phyloP scores from a whole-genome alignment of 176 grass and related monocot species.

The Urochloa ruziziensis region DNA sequence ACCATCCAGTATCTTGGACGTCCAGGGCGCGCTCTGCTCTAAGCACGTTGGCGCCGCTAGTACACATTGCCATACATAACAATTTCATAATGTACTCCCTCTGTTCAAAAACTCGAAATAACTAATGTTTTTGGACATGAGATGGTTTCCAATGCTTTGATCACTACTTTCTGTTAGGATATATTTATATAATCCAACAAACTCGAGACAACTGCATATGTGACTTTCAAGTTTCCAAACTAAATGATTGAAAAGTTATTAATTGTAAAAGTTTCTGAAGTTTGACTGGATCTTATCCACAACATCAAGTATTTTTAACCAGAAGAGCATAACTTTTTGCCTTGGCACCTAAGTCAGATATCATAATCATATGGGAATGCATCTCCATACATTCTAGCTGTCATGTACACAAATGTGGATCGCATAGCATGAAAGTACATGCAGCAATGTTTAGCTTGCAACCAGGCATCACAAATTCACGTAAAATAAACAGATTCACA shows the following conservation, averaged over 20 bases:
- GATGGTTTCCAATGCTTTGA: background rate
- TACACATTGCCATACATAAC: too few relatives aligned
- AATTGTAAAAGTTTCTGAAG: background rate
- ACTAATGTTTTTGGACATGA: background rate
- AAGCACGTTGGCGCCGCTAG: too few relatives aligned
- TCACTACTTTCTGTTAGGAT: background rate
- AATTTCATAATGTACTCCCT: background rate
- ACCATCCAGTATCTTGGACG: too few relatives aligned
- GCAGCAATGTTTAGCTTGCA: background rate
- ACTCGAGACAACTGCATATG: background rate
- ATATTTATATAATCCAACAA: background rate
- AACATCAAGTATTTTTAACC: background rate
- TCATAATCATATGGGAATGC: background rate
- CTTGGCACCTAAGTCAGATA: background rate
- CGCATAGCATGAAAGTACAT: background rate
- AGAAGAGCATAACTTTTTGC: background rate
- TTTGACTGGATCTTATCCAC: background rate
- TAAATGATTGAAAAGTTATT: background rate
- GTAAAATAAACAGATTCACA: constrained; percentile 10
- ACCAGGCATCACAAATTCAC: background rate
- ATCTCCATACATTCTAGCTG: background rate
- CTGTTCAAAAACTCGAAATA: background rate
- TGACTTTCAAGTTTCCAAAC: background rate
- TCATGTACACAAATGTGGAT: constrained; percentile 1
- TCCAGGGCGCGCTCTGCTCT: too few relatives aligned